These are phyloP conservation scores for Clitopilus hobsonii DNA, from an alignment of 768 basidiomycete genomes.

Conservation along the genomic window DNA sequence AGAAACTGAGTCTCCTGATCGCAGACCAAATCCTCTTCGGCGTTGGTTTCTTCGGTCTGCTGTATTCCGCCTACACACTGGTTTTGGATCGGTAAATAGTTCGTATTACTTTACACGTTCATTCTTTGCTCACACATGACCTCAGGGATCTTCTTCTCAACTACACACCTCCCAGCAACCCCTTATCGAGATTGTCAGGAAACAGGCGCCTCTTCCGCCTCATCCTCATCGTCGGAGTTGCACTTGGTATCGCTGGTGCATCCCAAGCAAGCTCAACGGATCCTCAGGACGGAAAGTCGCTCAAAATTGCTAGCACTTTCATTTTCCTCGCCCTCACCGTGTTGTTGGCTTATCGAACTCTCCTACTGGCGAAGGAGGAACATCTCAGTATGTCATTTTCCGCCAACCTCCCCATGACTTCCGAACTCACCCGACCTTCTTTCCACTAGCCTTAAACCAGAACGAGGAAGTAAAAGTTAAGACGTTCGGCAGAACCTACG, in stretches of 20 bases:
- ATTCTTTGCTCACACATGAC: background rate
- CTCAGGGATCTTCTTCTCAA: background rate
- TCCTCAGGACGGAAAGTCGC: slow-evolving; percentile 8
- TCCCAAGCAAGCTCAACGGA: slow-evolving; percentile 8
- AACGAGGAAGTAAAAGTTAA: background rate
- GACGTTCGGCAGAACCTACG: slow-evolving; percentile 12
- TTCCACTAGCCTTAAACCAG: background rate
- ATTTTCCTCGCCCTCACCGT: slow-evolving; percentile 19
- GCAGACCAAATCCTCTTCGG: slow-evolving; percentile 22
- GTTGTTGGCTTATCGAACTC: slow-evolving; percentile 14
- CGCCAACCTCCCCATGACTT: background rate
- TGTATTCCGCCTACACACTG: slow-evolving; percentile 27
- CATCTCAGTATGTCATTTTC: slow-evolving; percentile 1
- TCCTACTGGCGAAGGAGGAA: slow-evolving; percentile 7
- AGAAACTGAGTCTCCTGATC: slow-evolving; percentile 20
- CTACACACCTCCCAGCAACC: background rate
- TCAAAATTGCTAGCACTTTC: slow-evolving; percentile 14
- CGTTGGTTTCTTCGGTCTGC: slow-evolving; percentile 27
- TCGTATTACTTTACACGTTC: background rate
- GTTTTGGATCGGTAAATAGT: slow-evolving; percentile 25
- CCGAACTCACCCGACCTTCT: background rate
- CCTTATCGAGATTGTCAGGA: slow-evolving; percentile 7
- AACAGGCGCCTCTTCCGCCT: slow-evolving; percentile 13
- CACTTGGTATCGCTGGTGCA: slow-evolving; percentile 17
- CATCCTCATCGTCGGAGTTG: slow-evolving; percentile 7